Percentiles rank a stretch among this genome's conserved stretches.
Evolutionary conservation across 1,139 yeast species (phyloP).

Genomic region (Debaryomycetaceae sp.): DNA sequence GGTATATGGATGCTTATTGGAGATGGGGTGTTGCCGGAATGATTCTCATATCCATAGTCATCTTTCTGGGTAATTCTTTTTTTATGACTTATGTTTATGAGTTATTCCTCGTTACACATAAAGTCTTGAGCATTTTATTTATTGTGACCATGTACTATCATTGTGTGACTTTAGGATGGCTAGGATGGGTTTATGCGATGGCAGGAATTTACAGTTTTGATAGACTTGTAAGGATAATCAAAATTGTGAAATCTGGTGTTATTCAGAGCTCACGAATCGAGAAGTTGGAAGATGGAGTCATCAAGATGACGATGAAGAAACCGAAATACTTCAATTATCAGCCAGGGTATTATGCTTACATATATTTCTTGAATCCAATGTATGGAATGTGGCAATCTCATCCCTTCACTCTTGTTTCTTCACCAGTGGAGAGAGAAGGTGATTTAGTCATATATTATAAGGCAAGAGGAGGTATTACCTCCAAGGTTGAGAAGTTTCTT

Average conservation of each 20-base stretch:
- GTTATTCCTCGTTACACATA: constrained; percentile 31
- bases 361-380: constrained; percentile 10
- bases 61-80: constrained; percentile 1
- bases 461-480: constrained; percentile 16
- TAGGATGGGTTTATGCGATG: constrained; percentile 41
- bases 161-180: constrained; percentile 35
- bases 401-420: constrained; percentile 17
- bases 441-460: constrained; percentile 13
- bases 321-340: constrained; percentile 7
- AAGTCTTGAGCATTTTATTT: constrained; percentile 28
- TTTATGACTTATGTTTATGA: constrained; percentile 19
- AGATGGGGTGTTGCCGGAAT: constrained; percentile 4
- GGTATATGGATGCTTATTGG: constrained; percentile 10
- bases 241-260: constrained; percentile 23
- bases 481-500: constrained; percentile 3
- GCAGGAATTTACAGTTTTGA: constrained; percentile 36
- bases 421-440: constrained; percentile 4
- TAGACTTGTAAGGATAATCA: constrained; percentile 27
- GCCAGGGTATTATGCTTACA: constrained; percentile 15
- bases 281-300: constrained; percentile 20
- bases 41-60: constrained; percentile 1
- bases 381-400: constrained; percentile 17
- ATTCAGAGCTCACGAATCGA: constrained; percentile 10
- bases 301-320: constrained; percentile 16
- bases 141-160: constrained; percentile 39